Evolutionary conservation across 768 basidiomycete species (phyloP).

Genomic region (Imleria badia): DNA sequence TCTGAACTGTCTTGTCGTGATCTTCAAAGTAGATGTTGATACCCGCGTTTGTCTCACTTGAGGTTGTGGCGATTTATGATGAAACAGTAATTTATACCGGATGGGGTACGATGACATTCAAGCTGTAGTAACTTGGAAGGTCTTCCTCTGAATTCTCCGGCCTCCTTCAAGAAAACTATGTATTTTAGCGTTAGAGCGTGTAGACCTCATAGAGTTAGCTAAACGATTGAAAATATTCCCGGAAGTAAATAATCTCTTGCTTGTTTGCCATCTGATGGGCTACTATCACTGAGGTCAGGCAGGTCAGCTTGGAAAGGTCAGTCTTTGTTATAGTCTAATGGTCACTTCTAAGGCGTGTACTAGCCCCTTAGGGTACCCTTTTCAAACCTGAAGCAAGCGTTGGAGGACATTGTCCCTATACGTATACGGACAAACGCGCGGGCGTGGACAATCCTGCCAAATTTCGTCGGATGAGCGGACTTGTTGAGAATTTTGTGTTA

Average conservation of each 20-base stretch:
- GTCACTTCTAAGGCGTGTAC: background rate
- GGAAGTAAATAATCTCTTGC: too few species aligned
- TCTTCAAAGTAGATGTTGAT: background rate
- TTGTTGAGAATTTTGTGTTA: background rate
- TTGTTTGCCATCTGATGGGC: conserved; percentile 33
- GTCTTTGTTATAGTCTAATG: background rate
- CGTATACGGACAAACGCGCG: conserved; percentile 86
- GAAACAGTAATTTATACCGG: too few species aligned
- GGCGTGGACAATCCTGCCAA: conserved; percentile 90
- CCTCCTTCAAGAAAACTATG: too few species aligned
- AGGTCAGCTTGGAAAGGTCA: conserved; percentile 87
- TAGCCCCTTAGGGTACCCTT: conserved; percentile 96
- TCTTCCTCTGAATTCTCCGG: too few species aligned
- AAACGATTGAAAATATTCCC: too few species aligned
- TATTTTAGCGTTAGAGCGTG: too few species aligned
- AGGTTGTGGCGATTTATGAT: too few species aligned
- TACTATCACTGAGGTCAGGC: conserved; percentile 59
- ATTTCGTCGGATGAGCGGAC: conserved; percentile 83
- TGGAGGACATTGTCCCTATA: conserved; percentile 83
- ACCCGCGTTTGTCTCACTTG: background rate
- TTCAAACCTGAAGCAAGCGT: conserved; percentile 79
- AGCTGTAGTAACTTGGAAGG: too few species aligned
- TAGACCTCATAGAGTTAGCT: too few species aligned
- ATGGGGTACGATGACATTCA: too few species aligned
- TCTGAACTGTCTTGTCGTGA: background rate